Base-by-base conservation (phyloP, 495 filamentous ascomycete genomes). In the Penicillium arizonense region DNA sequence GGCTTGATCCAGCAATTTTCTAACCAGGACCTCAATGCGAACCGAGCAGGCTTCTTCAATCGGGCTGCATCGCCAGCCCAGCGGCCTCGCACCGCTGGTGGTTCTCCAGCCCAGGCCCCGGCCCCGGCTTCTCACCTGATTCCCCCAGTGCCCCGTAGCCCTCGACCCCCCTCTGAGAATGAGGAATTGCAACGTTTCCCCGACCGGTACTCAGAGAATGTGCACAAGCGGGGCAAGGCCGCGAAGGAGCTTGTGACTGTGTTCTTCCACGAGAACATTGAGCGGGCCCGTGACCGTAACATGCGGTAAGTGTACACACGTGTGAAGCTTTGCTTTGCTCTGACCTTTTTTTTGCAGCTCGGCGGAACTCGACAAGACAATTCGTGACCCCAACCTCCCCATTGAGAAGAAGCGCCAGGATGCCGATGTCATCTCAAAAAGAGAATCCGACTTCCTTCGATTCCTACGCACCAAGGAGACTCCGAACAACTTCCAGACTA, bases 251-350 rank as follows among this genome's bases (percentile, higher is more conserved):
- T 91, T 57, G 90, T 92, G 42, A 87, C 84, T 47, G 85, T 89
- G 51, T 97, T 97, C 77, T 97, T 97, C 82, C 88, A 92, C 74
- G 90, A 97, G 70, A 96, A 91, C 65, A 94, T 97, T 23, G 88
- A 91, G 73, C 83, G 90, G 50, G 92, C 92, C 40, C 82, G 89
- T 44, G 91, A 96, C 69, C 85, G 92, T 49, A 97, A 97, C 69
- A 81, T 90, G 72, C 86, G 91, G 91, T 93, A 70, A 64, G 81
- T 72, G 30, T 44, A 37, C 14, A 37, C 47, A 30, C 3, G 4
- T 16, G 1, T 38, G 36, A 26, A 12, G 3, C 12, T 4, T 6
- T 18, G 10, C 18, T 24, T 13, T 10, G 41, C 37, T 35, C 39
- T 45, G 26, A 56, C 11, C 36, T 44, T 18, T 44, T 35, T 21